Conservation (phyloP, 108 stramenopile genomes). For the Aurantiochytrium sp. region DNA sequence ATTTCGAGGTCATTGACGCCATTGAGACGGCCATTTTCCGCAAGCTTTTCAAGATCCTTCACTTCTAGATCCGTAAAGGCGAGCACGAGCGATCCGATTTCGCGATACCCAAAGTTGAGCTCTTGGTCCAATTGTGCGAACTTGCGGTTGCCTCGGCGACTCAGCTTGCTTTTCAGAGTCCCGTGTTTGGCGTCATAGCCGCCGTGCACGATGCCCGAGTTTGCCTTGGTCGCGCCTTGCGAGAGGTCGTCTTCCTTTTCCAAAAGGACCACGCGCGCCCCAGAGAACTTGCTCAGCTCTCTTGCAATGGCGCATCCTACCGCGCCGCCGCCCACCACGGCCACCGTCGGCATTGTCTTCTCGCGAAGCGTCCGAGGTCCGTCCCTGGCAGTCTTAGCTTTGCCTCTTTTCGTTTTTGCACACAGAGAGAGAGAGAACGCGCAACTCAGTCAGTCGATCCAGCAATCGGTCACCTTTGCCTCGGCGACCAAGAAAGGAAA, state of each 20-base stretch:
- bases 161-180: constrained; percentile 57
- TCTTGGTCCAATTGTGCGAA: constrained; percentile 66
- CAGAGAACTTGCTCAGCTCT: constrained; percentile 54
- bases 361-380: too few relatives aligned
- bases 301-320: constrained; percentile 69
- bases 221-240: constrained; percentile 67
- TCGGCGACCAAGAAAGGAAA: too few relatives aligned
- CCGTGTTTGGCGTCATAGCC: constrained; percentile 75
- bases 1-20: constrained; percentile 64
- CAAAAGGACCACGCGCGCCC: constrained; percentile 41
- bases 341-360: background rate
- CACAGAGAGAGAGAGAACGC: too few relatives aligned
- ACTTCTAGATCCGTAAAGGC: constrained; percentile 56
- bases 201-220: constrained; percentile 72
- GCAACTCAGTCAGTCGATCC: too few relatives aligned
- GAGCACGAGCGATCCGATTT: constrained; percentile 65
- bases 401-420: too few relatives aligned
- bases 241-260: constrained; percentile 67
- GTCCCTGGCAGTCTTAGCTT: too few relatives aligned
- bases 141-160: constrained; percentile 74
- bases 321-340: background rate
- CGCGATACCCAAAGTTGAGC: constrained; percentile 68
- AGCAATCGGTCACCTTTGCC: too few relatives aligned
- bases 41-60: constrained; percentile 54
- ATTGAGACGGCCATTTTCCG: constrained; percentile 58